Evolutionary conservation across 106 monocot species (phyloP), one percentile per base, ranked within the genome.

Genomic region (Platanthera zijinensis): DNA sequence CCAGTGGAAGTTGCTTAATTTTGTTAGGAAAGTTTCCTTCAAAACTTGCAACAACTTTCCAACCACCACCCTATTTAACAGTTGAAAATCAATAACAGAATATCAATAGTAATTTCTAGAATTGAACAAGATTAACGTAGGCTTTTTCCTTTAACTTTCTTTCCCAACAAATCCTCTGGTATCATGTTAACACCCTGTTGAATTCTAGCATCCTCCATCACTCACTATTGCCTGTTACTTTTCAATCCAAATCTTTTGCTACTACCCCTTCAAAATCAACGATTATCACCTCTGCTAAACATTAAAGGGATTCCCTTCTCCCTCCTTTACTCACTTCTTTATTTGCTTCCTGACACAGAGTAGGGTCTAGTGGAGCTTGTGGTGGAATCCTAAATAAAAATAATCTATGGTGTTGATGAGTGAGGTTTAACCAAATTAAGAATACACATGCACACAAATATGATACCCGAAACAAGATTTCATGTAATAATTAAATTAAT

Each of bases 1-100:
- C 96, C 69, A 96, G 76, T 56, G 96, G 96, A 75, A 96, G 92
- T 52, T 96, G 89, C 72, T 93, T 96, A 56, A 96, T 96, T 84
- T 89, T 87, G 51, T 90, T 93, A 51, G 96, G 96, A 83, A 96
- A 96, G 57, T 90, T 93, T 25, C 96, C 92, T 80, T 96, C 96
- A 80, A 96, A 96, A 75, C 90, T 89, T 48, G 92, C 90, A 79
- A 96, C 96, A 82, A 96, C 84, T 93, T 96, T 96, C 87, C 89
- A 96, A 74, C 96, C 96, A 47, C 89, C 80, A 57, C 93, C 93
- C 96, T 96, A 72, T 11, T 46, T 51, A 50, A 10, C 49, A 72
- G 10, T 72, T 51, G 21, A 72, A 72, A 50, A 50, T 6, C 8
- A 72, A 72, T 7, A 50, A 0, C 52, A 30, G 19, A 73, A 52